These are phyloP conservation scores for Chaetomium strumarium DNA, from an alignment of 2,329 filamentous ascomycete species.

Conservation along the genomic window DNA sequence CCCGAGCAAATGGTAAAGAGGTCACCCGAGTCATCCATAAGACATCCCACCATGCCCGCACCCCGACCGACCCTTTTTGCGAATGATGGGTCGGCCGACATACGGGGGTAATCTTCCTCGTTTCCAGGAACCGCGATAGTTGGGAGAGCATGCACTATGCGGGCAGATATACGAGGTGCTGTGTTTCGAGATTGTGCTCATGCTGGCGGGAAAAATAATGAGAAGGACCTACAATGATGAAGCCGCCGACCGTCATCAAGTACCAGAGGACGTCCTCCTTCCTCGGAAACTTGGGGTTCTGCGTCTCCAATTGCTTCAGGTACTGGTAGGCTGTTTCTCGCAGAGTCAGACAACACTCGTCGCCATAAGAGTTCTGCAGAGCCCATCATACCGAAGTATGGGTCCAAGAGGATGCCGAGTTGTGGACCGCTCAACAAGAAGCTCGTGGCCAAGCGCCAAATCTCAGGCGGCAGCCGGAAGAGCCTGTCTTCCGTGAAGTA, in stretches of 20 bases:
- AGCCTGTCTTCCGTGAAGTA: conserved; percentile 49
- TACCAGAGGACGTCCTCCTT: conserved; percentile 80
- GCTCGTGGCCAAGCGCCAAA: conserved; percentile 40
- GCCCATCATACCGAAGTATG: conserved; percentile 60
- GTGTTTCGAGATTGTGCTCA: conserved; percentile 23
- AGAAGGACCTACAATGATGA: conserved; percentile 68
- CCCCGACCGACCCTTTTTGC: conserved; percentile 54
- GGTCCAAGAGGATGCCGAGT: conserved; percentile 59
- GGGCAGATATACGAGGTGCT: conserved; percentile 64
- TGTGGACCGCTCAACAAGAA: conserved; percentile 38
- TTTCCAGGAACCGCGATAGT: conserved; percentile 79
- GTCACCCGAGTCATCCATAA: conserved; percentile 63
- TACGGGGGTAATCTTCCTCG: conserved; percentile 75
- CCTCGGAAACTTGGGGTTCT: conserved; percentile 63
- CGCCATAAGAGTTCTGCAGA: conserved; percentile 10
- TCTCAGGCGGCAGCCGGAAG: conserved; percentile 46
- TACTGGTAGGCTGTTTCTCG: conserved; percentile 59
- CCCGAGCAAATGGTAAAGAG: conserved; percentile 49
- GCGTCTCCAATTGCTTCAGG: conserved; percentile 65
- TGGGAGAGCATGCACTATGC: conserved; percentile 56
- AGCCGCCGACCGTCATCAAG: conserved; percentile 61
- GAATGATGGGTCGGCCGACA: conserved; percentile 58
- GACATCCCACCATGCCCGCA: conserved; percentile 71
- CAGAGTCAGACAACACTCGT: conserved; percentile 18
- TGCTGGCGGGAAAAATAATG: conserved; percentile 14